Evolutionary conservation across 2,329 filamentous ascomycete species (phyloP).

Genomic region (Penicillium sp.): DNA sequence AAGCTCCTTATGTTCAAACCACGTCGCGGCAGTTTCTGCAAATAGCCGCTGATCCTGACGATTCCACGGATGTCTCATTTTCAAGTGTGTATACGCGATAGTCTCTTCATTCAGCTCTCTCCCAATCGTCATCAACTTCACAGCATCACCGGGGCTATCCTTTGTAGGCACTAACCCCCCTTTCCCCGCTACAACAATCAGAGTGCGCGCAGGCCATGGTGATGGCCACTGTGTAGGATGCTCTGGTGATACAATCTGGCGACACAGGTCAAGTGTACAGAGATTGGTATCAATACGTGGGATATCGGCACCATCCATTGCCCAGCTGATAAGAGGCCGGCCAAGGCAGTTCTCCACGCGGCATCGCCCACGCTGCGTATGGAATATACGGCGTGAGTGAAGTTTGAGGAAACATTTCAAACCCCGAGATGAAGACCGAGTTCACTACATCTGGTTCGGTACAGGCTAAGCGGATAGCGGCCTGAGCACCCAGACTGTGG

Average conservation of each 20-base stretch:
- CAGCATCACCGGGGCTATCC: conserved; percentile 3
- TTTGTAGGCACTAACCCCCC: conserved; percentile 8
- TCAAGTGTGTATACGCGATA: conserved; percentile 6
- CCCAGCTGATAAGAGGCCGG: conserved; percentile 6
- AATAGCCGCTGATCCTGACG: conserved; percentile 10
- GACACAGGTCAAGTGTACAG: conserved; percentile 9
- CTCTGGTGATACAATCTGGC: not conserved
- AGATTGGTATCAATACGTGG: conserved; percentile 3
- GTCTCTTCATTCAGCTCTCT: conserved; percentile 6
- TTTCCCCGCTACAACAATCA: conserved; percentile 12
- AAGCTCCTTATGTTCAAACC: conserved; percentile 7
- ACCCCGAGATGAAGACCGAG: conserved; percentile 12
- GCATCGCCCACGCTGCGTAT: conserved; percentile 9
- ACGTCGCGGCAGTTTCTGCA: conserved; percentile 3
- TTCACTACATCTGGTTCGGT: conserved; percentile 4
- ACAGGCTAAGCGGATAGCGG: conserved; percentile 11
- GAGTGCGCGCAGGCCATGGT: conserved; percentile 12
- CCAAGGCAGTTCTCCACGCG: conserved; percentile 9
- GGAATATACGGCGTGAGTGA: conserved; percentile 7
- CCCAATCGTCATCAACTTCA: conserved; percentile 7
- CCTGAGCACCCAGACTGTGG: conserved; percentile 19
- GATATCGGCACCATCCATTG: conserved; percentile 13
- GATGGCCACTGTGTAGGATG: not conserved
- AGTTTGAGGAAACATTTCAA: conserved; percentile 4
- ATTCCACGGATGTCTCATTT: conserved; percentile 16